Conservation (phyloP, 345 rosid species). For the Murraya koenigii region DNA sequence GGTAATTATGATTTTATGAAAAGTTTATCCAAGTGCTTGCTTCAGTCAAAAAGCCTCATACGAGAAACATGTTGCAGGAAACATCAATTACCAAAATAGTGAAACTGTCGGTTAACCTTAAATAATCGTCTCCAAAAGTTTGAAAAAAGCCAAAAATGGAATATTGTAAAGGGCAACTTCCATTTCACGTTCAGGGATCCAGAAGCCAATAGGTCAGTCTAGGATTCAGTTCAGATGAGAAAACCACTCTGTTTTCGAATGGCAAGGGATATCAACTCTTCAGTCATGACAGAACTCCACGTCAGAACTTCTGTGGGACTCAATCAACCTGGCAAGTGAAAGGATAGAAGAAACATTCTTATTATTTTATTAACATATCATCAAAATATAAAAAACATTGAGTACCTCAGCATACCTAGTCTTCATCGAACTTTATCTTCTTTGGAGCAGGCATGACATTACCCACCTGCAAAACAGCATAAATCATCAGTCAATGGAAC, state of each 20-base stretch:
- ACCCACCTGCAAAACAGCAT: slow-evolving; percentile 55
- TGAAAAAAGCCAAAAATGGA: slow-evolving; percentile 2
- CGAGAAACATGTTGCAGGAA: neutral
- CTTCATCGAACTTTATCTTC: slow-evolving; percentile 75
- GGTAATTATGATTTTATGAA: no score
- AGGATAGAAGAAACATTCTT: neutral
- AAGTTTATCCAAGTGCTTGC: no score
- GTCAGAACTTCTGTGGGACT: neutral
- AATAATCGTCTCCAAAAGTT: neutral
- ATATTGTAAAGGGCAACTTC: neutral
- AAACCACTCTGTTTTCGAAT: no score
- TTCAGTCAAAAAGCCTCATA: neutral
- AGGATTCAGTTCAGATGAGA: neutral
- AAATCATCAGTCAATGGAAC: neutral
- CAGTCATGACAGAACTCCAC: neutral
- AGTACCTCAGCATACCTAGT: slow-evolving; percentile 24
- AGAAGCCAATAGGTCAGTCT: neutral
- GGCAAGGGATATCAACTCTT: neutral
- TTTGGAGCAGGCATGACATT: slow-evolving; percentile 46
- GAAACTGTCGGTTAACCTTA: neutral
- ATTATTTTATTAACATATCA: neutral
- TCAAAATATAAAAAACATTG: neutral
- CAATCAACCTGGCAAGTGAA: neutral
- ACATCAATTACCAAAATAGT: neutral
- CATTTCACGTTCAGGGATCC: neutral